Evolutionary conservation across 1,139 yeast genomes (phyloP).

Genomic region (Hansenula sp.): DNA sequence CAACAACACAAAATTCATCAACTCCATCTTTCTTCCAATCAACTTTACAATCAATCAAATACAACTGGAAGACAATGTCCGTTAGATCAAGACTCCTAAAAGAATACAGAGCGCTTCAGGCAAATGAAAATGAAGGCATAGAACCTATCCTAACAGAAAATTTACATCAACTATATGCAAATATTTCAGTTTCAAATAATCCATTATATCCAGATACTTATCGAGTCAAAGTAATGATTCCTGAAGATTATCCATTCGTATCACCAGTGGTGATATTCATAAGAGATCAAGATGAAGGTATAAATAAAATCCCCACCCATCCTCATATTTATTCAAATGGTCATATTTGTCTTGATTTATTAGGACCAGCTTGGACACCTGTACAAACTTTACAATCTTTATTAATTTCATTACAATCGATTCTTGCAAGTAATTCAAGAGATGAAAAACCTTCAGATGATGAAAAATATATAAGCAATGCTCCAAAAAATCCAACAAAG

Average conservation of each 20-base stretch:
- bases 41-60: constrained; percentile 6
- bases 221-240: constrained; percentile 38
- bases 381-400: constrained; percentile 56
- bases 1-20: constrained; percentile 1
- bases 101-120: constrained; percentile 15
- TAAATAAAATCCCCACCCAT: constrained; percentile 48
- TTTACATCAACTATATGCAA: constrained; percentile 16
- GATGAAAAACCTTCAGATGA: constrained; percentile 47
- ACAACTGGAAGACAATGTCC: constrained; percentile 9
- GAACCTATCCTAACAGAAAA: constrained; percentile 16
- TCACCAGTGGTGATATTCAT: constrained; percentile 60
- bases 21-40: constrained; percentile 2
- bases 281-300: constrained; percentile 22
- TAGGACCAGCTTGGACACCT: constrained; percentile 74
- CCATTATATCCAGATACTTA: constrained; percentile 30
- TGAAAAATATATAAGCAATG: constrained; percentile 40
- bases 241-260: constrained; percentile 55
- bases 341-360: constrained; percentile 61
- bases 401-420: constrained; percentile 59
- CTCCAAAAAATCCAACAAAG: constrained; percentile 55
- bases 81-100: constrained; percentile 14
- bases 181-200: constrained; percentile 22
- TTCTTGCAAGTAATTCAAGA: constrained; percentile 48
- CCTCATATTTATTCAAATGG: constrained; percentile 77
- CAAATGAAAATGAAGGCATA: constrained; percentile 12